A percentile compares a stretch with the other conserved stretches of the same genome.
These are phyloP conservation scores for Hypoxylon subgilvum DNA, from an alignment of 495 filamentous ascomycete genomes.

Conservation along the genomic window DNA sequence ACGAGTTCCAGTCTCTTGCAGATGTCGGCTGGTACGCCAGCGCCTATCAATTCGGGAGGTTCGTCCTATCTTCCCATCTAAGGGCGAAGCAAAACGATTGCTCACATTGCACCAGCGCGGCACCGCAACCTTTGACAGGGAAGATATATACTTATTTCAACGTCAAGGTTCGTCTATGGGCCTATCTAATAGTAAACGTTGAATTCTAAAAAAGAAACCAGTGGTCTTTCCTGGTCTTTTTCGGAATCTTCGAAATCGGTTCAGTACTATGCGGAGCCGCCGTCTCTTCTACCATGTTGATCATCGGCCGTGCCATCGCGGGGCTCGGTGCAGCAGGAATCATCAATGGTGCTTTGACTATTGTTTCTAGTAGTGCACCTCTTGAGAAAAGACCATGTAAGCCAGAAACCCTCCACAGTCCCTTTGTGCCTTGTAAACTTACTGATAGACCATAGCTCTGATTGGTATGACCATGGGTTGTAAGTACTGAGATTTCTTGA, in stretches of 20 bases:
- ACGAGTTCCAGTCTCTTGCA: slow-evolving; percentile 45
- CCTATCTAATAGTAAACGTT: too few relatives aligned
- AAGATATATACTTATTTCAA: slow-evolving; percentile 48
- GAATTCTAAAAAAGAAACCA: background rate
- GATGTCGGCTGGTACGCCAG: slow-evolving; percentile 60
- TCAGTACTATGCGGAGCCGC: slow-evolving; percentile 59
- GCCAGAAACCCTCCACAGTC: too few relatives aligned
- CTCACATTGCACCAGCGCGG: slow-evolving; percentile 26
- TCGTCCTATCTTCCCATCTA: background rate
- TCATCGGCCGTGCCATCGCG: slow-evolving; percentile 58
- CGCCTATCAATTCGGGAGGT: slow-evolving; percentile 18
- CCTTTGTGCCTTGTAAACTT: too few relatives aligned
- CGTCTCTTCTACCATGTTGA: slow-evolving; percentile 52
- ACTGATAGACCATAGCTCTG: background rate
- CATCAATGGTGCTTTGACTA: slow-evolving; percentile 55
- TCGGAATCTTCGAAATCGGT: slow-evolving; percentile 53
- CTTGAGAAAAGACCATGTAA: too few relatives aligned
- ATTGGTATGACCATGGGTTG: slow-evolving; percentile 28
- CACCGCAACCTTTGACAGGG: slow-evolving; percentile 47
- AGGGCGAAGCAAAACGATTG: background rate
- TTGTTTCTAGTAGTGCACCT: slow-evolving; percentile 51
- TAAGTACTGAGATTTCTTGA: background rate
- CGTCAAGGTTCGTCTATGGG: slow-evolving; percentile 32
- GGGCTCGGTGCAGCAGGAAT: slow-evolving; percentile 53
- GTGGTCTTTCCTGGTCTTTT: slow-evolving; percentile 49